Percentiles rank a stretch among this genome's conserved stretches.
These are phyloP conservation scores for Musa acuminata DNA, from an alignment of 176 grass and related monocot genomes.

Conservation along the genomic window DNA sequence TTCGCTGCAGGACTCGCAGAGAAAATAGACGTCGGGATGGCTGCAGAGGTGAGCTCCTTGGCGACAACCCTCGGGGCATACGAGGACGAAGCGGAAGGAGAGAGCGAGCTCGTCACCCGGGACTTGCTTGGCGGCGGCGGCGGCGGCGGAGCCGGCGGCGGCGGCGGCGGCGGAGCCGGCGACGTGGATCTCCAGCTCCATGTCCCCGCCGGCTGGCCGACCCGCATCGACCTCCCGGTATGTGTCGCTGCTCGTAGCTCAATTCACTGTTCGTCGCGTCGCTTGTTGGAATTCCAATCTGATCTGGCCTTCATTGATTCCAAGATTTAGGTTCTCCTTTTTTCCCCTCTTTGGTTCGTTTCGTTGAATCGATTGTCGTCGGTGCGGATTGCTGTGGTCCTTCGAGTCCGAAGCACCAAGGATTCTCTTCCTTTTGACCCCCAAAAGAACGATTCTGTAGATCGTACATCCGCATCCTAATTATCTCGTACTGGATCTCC, in stretches of 20 bases:
- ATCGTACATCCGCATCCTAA: neutral
- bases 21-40: slow-evolving; percentile 20
- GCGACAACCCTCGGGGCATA: slow-evolving; percentile 22
- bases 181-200: slow-evolving; percentile 37
- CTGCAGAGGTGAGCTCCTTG: slow-evolving; percentile 57
- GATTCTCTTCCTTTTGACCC: neutral
- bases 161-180: slow-evolving; percentile 10
- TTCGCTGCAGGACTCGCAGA: too few species aligned
- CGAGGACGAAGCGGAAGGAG: slow-evolving; percentile 20
- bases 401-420: neutral
- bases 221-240: slow-evolving; percentile 21
- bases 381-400: neutral
- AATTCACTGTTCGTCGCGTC: neutral
- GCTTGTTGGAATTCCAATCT: neutral
- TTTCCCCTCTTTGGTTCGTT: neutral
- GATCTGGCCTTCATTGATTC: neutral
- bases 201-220: slow-evolving; percentile 10
- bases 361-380: neutral
- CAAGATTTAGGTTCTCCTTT: neutral
- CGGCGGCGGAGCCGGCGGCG: too few species aligned
- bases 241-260: neutral
- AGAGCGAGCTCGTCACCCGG: slow-evolving; percentile 64
- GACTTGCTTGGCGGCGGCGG: slow-evolving; percentile 92
- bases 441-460: neutral
- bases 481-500: neutral